Percentiles rank a stretch among this genome's conserved stretches.
These are phyloP conservation scores for Agrostemma githago DNA, from an alignment of 148 eudicot species.

Conservation along the genomic window DNA sequence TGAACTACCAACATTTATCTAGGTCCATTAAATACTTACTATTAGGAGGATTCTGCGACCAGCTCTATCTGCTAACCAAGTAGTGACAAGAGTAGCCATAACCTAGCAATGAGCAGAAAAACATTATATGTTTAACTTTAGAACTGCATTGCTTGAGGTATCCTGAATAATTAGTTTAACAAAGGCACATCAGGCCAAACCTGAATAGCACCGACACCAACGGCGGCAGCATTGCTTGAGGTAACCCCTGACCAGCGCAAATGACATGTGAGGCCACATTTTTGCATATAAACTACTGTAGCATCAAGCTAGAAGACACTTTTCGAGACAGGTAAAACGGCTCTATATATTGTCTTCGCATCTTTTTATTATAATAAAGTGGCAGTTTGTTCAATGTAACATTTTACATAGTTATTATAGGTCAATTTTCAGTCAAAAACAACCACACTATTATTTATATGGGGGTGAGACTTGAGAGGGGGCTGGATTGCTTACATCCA, in stretches of 20 bases:
- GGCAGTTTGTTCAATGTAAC: background rate
- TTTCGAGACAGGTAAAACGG: background rate
- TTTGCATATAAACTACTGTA: conserved; percentile 1
- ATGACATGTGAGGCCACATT: background rate
- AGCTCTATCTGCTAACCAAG: conserved; percentile 90
- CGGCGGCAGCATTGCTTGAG: conserved; percentile 66
- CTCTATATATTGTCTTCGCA: background rate
- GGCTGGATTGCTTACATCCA: background rate
- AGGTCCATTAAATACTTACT: conserved; percentile 41
- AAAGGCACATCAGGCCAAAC: conserved; percentile 26
- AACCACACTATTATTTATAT: background rate
- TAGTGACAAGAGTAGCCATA: conserved; percentile 66
- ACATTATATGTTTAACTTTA: background rate
- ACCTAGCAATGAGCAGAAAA: conserved; percentile 45
- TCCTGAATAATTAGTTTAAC: background rate
- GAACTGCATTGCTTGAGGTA: background rate
- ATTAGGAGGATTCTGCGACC: conserved; percentile 85
- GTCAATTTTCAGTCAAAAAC: background rate
- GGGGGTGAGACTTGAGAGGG: background rate
- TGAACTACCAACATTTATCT: background rate
- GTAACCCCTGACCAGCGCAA: conserved; percentile 53
- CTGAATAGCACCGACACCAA: conserved; percentile 79
- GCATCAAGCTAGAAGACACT: background rate
- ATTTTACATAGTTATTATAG: background rate
- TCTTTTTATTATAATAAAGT: background rate